Conservation (phyloP, 306 rosid genomes). For the Vicia faba region DNA sequence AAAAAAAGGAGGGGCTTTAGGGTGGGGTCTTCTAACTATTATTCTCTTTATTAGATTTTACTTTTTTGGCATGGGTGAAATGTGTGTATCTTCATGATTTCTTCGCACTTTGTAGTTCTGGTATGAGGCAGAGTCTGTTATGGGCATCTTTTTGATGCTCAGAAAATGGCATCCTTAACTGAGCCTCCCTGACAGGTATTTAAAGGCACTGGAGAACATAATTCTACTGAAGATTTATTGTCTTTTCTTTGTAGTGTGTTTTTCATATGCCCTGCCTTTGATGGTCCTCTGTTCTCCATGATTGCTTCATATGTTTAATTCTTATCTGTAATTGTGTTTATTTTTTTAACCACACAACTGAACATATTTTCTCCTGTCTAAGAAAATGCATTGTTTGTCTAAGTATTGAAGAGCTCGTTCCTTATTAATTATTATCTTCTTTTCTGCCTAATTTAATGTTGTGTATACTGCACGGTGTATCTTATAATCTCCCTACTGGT, state of each 20-base stretch:
- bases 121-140: neutral
- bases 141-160: constrained; percentile 7
- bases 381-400: constrained; percentile 6
- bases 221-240: constrained; percentile 7
- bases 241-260: neutral
- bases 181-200: neutral
- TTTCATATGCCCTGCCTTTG: constrained; percentile 2
- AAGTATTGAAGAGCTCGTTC: constrained; percentile 18
- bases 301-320: constrained; percentile 2
- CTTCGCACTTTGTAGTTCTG: constrained; percentile 4
- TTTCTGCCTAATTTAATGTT: neutral
- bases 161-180: constrained; percentile 4
- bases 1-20: constrained; percentile 10
- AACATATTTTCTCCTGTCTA: constrained; percentile 16
- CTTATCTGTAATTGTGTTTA: constrained; percentile 12
- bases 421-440: neutral
- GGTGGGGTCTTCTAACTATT: constrained; percentile 2
- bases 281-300: neutral
- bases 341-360: constrained; percentile 7
- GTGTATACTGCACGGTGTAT: constrained; percentile 1
- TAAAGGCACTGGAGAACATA: constrained; percentile 13
- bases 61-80: constrained; percentile 2
- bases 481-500: constrained; percentile 25
- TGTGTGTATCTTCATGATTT: constrained; percentile 12
- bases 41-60: constrained; percentile 20